These are phyloP conservation scores for Eucalyptus cloeziana DNA, from an alignment of 345 rosid genomes.

Conservation along the genomic window DNA sequence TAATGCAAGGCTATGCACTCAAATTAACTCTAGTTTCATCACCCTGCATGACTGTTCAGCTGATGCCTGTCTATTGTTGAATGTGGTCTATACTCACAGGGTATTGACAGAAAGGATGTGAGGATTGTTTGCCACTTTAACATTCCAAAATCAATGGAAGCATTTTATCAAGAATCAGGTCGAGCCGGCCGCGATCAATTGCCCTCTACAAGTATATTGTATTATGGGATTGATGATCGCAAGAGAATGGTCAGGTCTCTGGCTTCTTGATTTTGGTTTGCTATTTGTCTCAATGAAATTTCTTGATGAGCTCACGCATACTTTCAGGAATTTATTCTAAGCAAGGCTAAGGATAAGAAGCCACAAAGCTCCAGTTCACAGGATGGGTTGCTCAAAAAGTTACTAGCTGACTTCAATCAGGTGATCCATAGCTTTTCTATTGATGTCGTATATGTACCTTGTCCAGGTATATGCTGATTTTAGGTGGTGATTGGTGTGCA, in stretches of 20 bases:
- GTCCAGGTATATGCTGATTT: not conserved
- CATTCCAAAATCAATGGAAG: constrained; percentile 94
- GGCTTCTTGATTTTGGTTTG: not conserved
- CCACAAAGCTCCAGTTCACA: constrained; percentile 36
- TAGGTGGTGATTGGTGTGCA: constrained; percentile 7
- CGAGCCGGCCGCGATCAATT: constrained; percentile 97
- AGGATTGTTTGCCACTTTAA: constrained; percentile 89
- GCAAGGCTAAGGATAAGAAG: constrained; percentile 55
- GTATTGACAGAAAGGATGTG: constrained; percentile 93
- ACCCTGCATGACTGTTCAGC: not conserved
- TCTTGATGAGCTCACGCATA: constrained; percentile 1
- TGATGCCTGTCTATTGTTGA: not conserved
- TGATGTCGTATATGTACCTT: not conserved
- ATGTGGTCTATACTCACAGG: constrained; percentile 30
- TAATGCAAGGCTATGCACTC: not conserved
- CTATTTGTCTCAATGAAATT: not conserved
- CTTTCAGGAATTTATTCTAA: constrained; percentile 71
- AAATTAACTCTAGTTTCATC: not conserved
- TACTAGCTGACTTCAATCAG: constrained; percentile 59
- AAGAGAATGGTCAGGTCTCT: constrained; percentile 57
- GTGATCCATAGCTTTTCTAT: constrained; percentile 12
- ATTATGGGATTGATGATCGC: constrained; percentile 89
- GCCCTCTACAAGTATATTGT: constrained; percentile 73
- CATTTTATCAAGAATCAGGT: constrained; percentile 98
- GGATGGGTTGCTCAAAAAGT: constrained; percentile 31